Percentiles rank a stretch among this genome's conserved stretches.
Evolutionary conservation across 768 basidiomycete genomes (phyloP).

Genomic region (Mycena polygramma): DNA sequence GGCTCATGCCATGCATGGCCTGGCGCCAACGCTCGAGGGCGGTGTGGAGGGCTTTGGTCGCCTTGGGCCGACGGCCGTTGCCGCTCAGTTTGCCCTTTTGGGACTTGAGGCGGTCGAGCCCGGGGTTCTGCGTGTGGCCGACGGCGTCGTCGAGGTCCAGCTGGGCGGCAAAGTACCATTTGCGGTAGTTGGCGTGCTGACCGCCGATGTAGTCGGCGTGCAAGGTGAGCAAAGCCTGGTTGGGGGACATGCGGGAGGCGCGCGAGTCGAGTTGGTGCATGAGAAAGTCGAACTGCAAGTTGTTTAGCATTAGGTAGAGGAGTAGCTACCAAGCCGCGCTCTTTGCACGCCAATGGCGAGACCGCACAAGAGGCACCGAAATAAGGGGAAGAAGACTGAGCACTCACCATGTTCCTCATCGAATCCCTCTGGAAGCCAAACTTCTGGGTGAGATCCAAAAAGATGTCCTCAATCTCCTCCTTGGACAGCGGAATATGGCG

Average conservation of each 20-base stretch:
- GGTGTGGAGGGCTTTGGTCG: constrained; percentile 72
- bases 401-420: constrained; percentile 91
- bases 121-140: constrained; percentile 92
- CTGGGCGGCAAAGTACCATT: constrained; percentile 99
- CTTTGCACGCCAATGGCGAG: no score
- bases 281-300: constrained; percentile 89
- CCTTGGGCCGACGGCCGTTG: constrained; percentile 63
- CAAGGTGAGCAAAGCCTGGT: constrained; percentile 93
- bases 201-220: constrained; percentile 99
- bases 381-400: constrained; percentile 5
- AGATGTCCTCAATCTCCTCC: constrained; percentile 99
- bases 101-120: constrained; percentile 84
- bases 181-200: constrained; percentile 98
- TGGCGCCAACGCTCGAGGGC: constrained; percentile 95
- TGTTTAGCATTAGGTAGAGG: not conserved
- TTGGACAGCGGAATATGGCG: constrained; percentile 97
- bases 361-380: no score
- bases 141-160: constrained; percentile 98
- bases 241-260: constrained; percentile 96
- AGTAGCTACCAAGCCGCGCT: no score
- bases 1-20: constrained; percentile 99
- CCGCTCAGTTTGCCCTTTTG: constrained; percentile 58
- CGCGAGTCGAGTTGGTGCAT: constrained; percentile 98
- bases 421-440: constrained; percentile 98
- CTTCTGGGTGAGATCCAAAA: constrained; percentile 97